A percentile compares a stretch with the other conserved stretches of the same genome.
Conservation (phyloP, 2,329 filamentous ascomycete species). For the Mollisiaceae sp. region DNA sequence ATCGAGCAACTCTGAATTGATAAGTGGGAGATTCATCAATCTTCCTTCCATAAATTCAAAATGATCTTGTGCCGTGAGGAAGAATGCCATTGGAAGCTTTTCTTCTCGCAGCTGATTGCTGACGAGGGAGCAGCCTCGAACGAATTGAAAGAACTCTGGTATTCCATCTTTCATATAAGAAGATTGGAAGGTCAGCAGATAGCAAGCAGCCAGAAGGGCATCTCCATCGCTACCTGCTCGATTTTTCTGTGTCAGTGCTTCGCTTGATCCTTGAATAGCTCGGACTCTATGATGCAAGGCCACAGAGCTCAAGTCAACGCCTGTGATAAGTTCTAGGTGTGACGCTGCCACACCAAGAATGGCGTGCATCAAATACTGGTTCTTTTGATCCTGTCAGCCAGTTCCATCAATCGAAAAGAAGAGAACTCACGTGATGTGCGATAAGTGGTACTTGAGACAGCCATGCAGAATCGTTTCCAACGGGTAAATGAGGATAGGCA, state of each 20-base stretch:
- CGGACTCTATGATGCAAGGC: slow-evolving; percentile 70
- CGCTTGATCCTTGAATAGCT: slow-evolving; percentile 67
- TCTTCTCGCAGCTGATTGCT: slow-evolving; percentile 58
- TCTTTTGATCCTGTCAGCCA: slow-evolving; percentile 44
- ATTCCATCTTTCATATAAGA: slow-evolving; percentile 62
- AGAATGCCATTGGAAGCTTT: slow-evolving; percentile 56
- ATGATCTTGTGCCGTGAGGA: slow-evolving; percentile 50
- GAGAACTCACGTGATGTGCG: slow-evolving; percentile 62
- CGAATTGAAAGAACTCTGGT: slow-evolving; percentile 65
- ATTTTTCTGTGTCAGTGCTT: slow-evolving; percentile 51
- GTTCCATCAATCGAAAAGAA: not conserved
- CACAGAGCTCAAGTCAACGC: slow-evolving; percentile 39
- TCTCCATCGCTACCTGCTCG: slow-evolving; percentile 59
- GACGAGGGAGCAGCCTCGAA: slow-evolving; percentile 61
- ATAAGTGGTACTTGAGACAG: slow-evolving; percentile 69
- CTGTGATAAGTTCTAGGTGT: slow-evolving; percentile 60
- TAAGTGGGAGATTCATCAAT: slow-evolving; percentile 53
- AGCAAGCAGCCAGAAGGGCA: slow-evolving; percentile 63
- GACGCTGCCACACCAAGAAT: slow-evolving; percentile 72
- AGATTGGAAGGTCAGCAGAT: slow-evolving; percentile 63
- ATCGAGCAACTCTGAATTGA: slow-evolving; percentile 52
- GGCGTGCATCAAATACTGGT: slow-evolving; percentile 73
- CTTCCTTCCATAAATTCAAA: slow-evolving; percentile 50
- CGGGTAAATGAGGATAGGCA: slow-evolving; percentile 67
- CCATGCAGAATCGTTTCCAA: slow-evolving; percentile 71